Conservation (phyloP, 1,139 yeast genomes). For the Diutina pseudorugosa region DNA sequence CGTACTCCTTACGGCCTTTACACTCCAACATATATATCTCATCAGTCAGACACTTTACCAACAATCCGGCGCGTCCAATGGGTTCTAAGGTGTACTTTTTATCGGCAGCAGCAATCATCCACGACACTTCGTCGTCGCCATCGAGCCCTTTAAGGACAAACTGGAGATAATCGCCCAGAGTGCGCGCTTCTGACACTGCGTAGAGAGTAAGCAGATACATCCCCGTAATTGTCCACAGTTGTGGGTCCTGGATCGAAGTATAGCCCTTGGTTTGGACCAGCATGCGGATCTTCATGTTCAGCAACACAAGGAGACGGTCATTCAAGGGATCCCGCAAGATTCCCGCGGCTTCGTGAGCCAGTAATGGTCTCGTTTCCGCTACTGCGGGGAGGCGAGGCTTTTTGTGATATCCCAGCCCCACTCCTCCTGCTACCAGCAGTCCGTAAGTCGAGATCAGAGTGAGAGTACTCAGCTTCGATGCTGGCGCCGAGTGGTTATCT, state of each 20-base stretch:
- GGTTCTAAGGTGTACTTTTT: conserved; percentile 20
- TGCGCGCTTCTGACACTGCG: not conserved
- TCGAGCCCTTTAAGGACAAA: not conserved
- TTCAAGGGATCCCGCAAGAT: not conserved
- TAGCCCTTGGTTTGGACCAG: not conserved
- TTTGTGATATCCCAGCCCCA: not conserved
- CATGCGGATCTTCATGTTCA: conserved; percentile 1
- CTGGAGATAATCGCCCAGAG: not conserved
- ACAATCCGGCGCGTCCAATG: conserved; percentile 35
- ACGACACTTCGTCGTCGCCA: conserved; percentile 10
- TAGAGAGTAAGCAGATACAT: not conserved
- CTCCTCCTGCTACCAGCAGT: not conserved
- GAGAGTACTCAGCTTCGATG: not conserved
- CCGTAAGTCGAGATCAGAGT: not conserved
- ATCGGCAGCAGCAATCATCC: conserved; percentile 25
- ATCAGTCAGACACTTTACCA: conserved; percentile 20
- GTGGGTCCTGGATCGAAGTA: not conserved
- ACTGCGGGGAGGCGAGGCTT: not conserved
- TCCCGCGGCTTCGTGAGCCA: not conserved
- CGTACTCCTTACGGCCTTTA: conserved; percentile 32
- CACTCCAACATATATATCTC: conserved; percentile 34
- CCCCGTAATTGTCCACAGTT: conserved; percentile 1
- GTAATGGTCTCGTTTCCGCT: not conserved
- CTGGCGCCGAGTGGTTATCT: not conserved
- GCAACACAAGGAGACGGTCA: not conserved